Evolutionary conservation across 1,139 yeast species (phyloP).

Genomic region (Taphrina populina): DNA sequence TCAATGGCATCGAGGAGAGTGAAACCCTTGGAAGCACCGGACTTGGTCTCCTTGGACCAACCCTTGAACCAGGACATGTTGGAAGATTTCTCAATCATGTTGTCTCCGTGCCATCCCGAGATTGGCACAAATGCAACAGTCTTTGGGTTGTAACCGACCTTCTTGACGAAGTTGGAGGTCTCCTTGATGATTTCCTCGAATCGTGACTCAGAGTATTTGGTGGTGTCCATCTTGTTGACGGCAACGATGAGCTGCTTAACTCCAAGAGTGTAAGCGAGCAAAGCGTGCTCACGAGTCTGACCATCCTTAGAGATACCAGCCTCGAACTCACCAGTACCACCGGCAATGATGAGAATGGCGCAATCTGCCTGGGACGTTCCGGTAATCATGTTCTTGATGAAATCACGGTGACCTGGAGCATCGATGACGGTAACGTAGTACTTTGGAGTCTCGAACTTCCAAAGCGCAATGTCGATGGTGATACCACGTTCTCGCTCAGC

Average conservation of each 20-base stretch:
- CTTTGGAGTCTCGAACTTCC: slow-evolving; percentile 96
- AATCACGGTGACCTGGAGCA: slow-evolving; percentile 97
- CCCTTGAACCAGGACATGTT: slow-evolving; percentile 94
- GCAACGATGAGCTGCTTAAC: slow-evolving; percentile 85
- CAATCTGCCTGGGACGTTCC: slow-evolving; percentile 95
- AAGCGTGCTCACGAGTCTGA: slow-evolving; percentile 92
- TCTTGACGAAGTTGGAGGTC: slow-evolving; percentile 83
- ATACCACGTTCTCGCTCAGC: slow-evolving; percentile 98
- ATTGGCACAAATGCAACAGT: slow-evolving; percentile 87
- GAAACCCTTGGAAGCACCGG: slow-evolving; percentile 72
- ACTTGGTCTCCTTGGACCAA: slow-evolving; percentile 82
- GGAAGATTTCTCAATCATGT: slow-evolving; percentile 79
- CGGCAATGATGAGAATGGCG: slow-evolving; percentile 85
- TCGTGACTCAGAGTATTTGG: slow-evolving; percentile 79
- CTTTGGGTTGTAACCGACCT: slow-evolving; percentile 92
- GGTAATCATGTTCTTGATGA: slow-evolving; percentile 92
- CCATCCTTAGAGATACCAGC: slow-evolving; percentile 94
- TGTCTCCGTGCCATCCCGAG: slow-evolving; percentile 94
- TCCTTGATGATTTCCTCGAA: slow-evolving; percentile 80
- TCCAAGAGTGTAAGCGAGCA: slow-evolving; percentile 87
- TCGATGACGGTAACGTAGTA: slow-evolving; percentile 89
- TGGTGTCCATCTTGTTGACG: slow-evolving; percentile 92
- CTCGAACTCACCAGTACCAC: slow-evolving; percentile 92
- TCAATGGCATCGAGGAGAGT: slow-evolving; percentile 85
- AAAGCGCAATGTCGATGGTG: slow-evolving; percentile 90